Conservation (phyloP, 805 yeast species). For the Saccharomyces paradoxus region DNA sequence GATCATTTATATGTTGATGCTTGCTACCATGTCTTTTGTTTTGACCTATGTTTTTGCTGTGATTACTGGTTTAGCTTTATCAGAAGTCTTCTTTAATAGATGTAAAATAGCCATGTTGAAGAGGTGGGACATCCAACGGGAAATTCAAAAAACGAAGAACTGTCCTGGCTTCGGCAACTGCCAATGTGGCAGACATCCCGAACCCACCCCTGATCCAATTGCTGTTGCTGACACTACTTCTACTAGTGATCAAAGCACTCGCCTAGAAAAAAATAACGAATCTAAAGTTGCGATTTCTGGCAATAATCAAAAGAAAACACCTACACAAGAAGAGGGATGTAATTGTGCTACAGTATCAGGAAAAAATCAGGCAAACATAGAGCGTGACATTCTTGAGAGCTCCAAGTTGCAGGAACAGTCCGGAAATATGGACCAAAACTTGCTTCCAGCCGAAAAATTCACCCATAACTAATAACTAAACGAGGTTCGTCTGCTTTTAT, state of each 20-base stretch:
- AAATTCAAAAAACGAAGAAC: slow-evolving; percentile 18
- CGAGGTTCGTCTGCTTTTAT: neutral
- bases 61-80: slow-evolving; percentile 58
- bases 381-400: slow-evolving; percentile 19
- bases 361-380: slow-evolving; percentile 17
- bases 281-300: slow-evolving; percentile 2
- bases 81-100: slow-evolving; percentile 63
- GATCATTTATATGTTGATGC: slow-evolving; percentile 66
- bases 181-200: slow-evolving; percentile 23
- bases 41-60: slow-evolving; percentile 66
- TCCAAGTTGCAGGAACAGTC: slow-evolving; percentile 24
- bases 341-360: slow-evolving; percentile 8
- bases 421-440: slow-evolving; percentile 26
- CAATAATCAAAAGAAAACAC: neutral
- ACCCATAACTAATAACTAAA: neutral
- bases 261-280: neutral
- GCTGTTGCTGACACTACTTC: neutral
- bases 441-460: slow-evolving; percentile 25
- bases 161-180: slow-evolving; percentile 26
- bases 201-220: neutral
- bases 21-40: slow-evolving; percentile 68
- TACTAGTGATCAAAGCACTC: neutral
- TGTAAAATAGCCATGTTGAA: slow-evolving; percentile 26
- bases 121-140: slow-evolving; percentile 28
- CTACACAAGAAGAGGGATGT: slow-evolving; percentile 4